A percentile compares a stretch with the other conserved stretches of the same genome.
These are phyloP conservation scores for Termitomyces sp. DNA, from an alignment of 768 basidiomycete genomes.

Conservation along the genomic window DNA sequence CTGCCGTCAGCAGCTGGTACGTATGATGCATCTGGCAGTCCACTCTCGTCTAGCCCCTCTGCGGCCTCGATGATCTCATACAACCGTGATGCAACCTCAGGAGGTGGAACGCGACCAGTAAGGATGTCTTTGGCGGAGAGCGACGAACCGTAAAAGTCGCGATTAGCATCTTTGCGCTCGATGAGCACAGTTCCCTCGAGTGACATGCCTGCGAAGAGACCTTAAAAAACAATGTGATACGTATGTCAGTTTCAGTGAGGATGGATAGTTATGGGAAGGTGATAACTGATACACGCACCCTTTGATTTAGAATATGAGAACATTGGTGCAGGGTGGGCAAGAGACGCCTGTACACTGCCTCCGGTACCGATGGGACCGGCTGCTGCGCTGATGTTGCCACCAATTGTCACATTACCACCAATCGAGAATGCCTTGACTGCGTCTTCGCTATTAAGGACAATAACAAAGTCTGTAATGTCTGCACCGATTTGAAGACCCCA, in stretches of 20 bases:
- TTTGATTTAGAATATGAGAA: slow-evolving; percentile 96
- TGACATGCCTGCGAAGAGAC: slow-evolving; percentile 90
- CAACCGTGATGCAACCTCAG: slow-evolving; percentile 85
- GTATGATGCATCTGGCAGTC: slow-evolving; percentile 73
- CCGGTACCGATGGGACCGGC: slow-evolving; percentile 96
- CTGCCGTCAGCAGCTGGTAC: slow-evolving; percentile 63
- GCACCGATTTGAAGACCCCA: slow-evolving; percentile 97
- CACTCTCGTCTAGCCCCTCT: slow-evolving; percentile 85
- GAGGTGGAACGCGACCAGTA: slow-evolving; percentile 91
- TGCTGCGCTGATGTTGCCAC: slow-evolving; percentile 78
- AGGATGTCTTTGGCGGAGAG: slow-evolving; percentile 89
- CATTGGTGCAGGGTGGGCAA: slow-evolving; percentile 95
- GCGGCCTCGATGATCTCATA: slow-evolving; percentile 98
- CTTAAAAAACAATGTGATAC: slow-evolving; percentile 28
- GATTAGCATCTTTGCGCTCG: slow-evolving; percentile 94
- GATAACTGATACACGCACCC: slow-evolving; percentile 41
- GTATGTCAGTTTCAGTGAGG: background rate
- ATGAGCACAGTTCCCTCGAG: slow-evolving; percentile 93
- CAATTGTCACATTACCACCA: slow-evolving; percentile 95
- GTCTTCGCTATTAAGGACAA: slow-evolving; percentile 95
- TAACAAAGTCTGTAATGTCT: slow-evolving; percentile 92
- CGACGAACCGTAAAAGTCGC: slow-evolving; percentile 91
- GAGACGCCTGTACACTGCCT: slow-evolving; percentile 77
- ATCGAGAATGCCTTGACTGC: slow-evolving; percentile 93
- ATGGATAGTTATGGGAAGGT: background rate